phyloP scores from a whole-genome alignment of 129 eudicot species.

The Chrysanthemum seticuspe region DNA sequence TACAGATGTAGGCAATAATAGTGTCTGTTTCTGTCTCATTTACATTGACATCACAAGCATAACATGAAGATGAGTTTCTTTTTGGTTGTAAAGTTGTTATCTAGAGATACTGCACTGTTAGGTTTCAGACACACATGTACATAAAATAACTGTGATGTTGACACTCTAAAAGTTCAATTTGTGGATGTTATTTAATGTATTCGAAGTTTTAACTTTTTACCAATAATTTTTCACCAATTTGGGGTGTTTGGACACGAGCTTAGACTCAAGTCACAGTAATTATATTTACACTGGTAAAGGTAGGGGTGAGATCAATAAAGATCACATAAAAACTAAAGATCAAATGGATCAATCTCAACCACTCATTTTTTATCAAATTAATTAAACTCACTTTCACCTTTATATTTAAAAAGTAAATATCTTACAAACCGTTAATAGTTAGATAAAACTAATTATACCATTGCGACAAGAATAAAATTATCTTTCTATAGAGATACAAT shows the following conservation, averaged over 20 bases:
- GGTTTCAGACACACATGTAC: constrained; percentile 15
- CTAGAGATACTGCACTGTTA: constrained; percentile 21
- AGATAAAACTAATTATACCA: too few relatives aligned
- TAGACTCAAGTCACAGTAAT: neutral
- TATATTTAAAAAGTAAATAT: too few relatives aligned
- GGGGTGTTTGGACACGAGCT: neutral
- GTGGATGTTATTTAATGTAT: constrained; percentile 12
- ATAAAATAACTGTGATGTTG: constrained; percentile 24
- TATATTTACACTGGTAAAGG: neutral
- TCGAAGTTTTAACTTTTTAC: neutral
- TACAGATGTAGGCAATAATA: constrained; percentile 5
- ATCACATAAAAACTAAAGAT: too few relatives aligned
- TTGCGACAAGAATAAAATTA: too few relatives aligned
- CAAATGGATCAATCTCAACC: too few relatives aligned
- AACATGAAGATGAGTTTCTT: constrained; percentile 20
- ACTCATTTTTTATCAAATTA: too few relatives aligned
- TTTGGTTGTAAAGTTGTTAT: constrained; percentile 27
- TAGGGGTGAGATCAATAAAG: too few relatives aligned
- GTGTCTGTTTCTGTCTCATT: constrained; percentile 19
- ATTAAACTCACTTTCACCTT: too few relatives aligned
- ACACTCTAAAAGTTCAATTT: constrained; percentile 23
- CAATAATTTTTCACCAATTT: constrained; percentile 18
- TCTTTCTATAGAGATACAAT: too few relatives aligned
- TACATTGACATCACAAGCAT: constrained; percentile 25
- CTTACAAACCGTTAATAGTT: too few relatives aligned